A percentile compares a stretch with the other conserved stretches of the same genome.
phyloP scores from a whole-genome alignment of 352 stramenopile genomes.

The Globisporangium nunn region DNA sequence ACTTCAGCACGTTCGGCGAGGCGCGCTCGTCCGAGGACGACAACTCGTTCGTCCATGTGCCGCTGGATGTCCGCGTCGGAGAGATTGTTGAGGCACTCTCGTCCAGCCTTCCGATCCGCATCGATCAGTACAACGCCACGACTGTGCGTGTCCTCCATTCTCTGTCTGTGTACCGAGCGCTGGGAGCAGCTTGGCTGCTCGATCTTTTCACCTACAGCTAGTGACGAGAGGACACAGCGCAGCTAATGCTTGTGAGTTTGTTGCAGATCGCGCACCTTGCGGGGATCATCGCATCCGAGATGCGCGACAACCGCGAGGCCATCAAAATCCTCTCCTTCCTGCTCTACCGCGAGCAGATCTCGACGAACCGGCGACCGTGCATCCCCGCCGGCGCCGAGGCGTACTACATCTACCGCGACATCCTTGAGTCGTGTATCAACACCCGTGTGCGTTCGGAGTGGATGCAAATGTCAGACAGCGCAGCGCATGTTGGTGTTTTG shows the following conservation, averaged over 20 bases:
- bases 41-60: slow-evolving; percentile 13
- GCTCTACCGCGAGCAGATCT: slow-evolving; percentile 40
- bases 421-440: slow-evolving; percentile 38
- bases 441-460: slow-evolving; percentile 8
- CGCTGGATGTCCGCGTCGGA: slow-evolving; percentile 17
- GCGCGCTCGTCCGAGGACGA: slow-evolving; percentile 14
- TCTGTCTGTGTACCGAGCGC: too few relatives aligned
- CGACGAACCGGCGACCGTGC: slow-evolving; percentile 31
- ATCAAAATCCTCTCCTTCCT: slow-evolving; percentile 41
- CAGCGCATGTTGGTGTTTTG: too few relatives aligned
- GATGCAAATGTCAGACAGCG: not conserved
- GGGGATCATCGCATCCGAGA: slow-evolving; percentile 28
- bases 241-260: not conserved
- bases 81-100: slow-evolving; percentile 24
- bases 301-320: slow-evolving; percentile 25
- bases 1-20: slow-evolving; percentile 3
- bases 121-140: slow-evolving; percentile 25
- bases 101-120: slow-evolving; percentile 22
- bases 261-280: slow-evolving; percentile 20
- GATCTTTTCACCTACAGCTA: too few relatives aligned
- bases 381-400: slow-evolving; percentile 29
- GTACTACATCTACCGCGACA: slow-evolving; percentile 31
- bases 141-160: not conserved
- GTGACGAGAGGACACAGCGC: too few relatives aligned
- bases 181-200: too few relatives aligned